phyloP scores from a whole-genome alignment of 148 eudicot species.

The Cornus florida region DNA sequence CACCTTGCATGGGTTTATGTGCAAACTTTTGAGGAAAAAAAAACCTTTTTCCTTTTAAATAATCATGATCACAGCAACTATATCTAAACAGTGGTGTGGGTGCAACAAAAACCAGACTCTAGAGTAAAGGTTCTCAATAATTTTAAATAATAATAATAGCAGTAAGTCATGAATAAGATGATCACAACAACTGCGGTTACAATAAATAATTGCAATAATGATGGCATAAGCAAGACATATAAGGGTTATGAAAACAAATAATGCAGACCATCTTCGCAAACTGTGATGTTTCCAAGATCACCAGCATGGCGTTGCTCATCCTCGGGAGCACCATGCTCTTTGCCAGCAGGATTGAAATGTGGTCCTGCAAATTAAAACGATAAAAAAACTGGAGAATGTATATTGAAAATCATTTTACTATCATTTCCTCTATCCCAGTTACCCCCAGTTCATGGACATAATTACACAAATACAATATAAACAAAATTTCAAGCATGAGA shows the following conservation, averaged over 20 bases:
- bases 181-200: neutral
- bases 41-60: neutral
- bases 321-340: slow-evolving; percentile 95
- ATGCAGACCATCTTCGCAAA: slow-evolving; percentile 85
- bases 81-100: neutral
- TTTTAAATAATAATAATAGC: neutral
- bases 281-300: slow-evolving; percentile 92
- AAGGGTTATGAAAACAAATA: slow-evolving; percentile 1
- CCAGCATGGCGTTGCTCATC: slow-evolving; percentile 96
- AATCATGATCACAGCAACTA: neutral
- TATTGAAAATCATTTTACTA: neutral
- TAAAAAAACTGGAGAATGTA: neutral
- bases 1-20: neutral
- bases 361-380: slow-evolving; percentile 57
- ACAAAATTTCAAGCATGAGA: neutral
- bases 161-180: neutral
- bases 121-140: neutral
- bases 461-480: neutral
- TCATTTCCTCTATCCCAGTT: neutral
- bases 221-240: neutral
- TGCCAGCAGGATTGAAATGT: slow-evolving; percentile 84
- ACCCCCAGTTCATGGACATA: neutral
- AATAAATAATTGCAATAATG: neutral
- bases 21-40: too few species aligned
- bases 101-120: neutral